Evolutionary conservation across 225 moss, liverwort and hornwort species (phyloP), one percentile per base, ranked within the genome.

Genomic region (Antitrichia curtipendula): DNA sequence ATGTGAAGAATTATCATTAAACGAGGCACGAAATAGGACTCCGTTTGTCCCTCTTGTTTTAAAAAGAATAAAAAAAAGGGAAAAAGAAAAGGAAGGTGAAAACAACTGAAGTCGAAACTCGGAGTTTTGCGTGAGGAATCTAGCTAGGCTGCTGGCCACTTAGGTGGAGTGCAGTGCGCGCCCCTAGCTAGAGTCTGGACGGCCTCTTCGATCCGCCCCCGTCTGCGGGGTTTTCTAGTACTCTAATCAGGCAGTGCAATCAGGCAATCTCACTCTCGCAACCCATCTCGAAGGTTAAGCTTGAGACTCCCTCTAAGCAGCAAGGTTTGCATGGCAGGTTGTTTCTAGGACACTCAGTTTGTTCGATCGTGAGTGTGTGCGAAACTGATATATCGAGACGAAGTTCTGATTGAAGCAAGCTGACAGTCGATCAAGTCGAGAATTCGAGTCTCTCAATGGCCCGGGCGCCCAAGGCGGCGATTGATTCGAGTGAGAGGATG

Each of bases 401-500:
- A 53, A 21, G 25, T 22, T 38, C 83, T 68, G 76, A 88, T 66
- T 57, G 69, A 38, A 43, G 8, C 40, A 16, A 57, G 32, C 16
- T 38, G 60, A 31, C 47, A 63, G n/a, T n/a, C n/a, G n/a, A 10
- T 40, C 22, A 49, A 34, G 21, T 31, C 38, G 31, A 8, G 52
- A 21, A 2, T 41, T 43, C 18, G 11, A 58, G 57, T 50, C 29
- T 21, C 50, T 18, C 57, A 24, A 89, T 89, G 91, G 86, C 88
- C 61, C 41, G 79, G 19, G 52, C 82, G 62, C 50, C 91, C 5
- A 87, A 72, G 77, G 82, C 50, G 74, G n/a, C 50, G 74, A 90
- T 86, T 61, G 91, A 90, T 61, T 38, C 64, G 8, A 62, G 80
- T 47, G 90, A 86, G 83, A 86, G 68, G 86, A 82, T 91, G 59